These are phyloP conservation scores for Verticillium dahliae DNA, from an alignment of 2,329 filamentous ascomycete genomes.

Conservation along the genomic window DNA sequence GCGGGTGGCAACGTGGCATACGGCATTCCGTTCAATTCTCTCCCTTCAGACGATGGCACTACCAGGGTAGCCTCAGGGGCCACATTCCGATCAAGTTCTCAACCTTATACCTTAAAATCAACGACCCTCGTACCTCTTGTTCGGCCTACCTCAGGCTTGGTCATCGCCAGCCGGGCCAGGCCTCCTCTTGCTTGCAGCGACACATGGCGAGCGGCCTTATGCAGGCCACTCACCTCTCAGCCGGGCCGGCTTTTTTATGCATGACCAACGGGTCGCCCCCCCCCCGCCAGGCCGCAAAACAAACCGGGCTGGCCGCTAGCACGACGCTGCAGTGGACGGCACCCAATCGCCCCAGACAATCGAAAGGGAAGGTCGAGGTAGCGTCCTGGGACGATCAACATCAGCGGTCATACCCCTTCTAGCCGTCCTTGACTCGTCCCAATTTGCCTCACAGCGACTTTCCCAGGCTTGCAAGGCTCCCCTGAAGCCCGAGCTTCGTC, in stretches of 20 bases:
- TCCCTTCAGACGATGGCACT: background rate
- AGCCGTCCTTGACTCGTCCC: background rate
- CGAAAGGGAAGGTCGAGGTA: background rate
- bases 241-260: background rate
- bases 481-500: background rate
- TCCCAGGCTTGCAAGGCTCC: background rate
- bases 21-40: background rate
- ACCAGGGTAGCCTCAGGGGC: background rate
- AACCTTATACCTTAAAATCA: background rate
- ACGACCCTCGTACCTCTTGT: background rate
- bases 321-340: background rate
- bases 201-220: background rate
- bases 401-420: background rate
- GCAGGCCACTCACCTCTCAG: background rate
- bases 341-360: background rate
- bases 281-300: background rate
- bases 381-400: background rate
- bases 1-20: background rate
- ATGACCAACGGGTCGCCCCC: background rate
- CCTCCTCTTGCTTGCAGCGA: background rate
- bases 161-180: background rate
- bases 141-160: background rate
- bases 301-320: background rate
- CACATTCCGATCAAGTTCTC: background rate
- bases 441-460: background rate